Base-by-base conservation (phyloP, 164 flowering plant genomes). In the Cinnamomum micranthum region DNA sequence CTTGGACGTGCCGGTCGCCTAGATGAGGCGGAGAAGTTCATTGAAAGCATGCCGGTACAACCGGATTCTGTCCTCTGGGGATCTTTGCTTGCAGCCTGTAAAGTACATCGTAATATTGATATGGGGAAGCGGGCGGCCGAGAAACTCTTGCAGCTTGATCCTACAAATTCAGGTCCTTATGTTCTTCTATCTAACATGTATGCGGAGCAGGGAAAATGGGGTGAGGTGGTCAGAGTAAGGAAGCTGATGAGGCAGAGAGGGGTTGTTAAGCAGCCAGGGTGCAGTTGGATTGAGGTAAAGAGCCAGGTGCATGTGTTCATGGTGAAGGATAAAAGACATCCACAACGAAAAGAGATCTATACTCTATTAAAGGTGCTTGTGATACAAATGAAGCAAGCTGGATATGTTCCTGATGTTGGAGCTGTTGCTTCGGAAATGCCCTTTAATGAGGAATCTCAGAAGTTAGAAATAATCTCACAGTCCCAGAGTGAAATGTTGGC, bases 201-300 rank as follows among this genome's bases (percentile, higher is more conserved):
- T 20, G 79, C 82, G 0, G 82, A 80, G 41, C 35, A 65, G 67
- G 77, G 77, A 51, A 74, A 71, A 52, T 80, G 80, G 79, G 74
- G 65, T 9, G 79, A 76, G 55, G 82, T 60, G 50, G 64, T 10
- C 65, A 74, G 64, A 71, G 69, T 77, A 33, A 65, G 82, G 66
- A 77, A 76, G 28, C 27, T 80, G 75, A 80, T 80, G 82, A 77
- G 71, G 33, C 68, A 59, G 50, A 67, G 77, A 68, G 82, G 82
- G 67, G 75, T 81, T 47, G 77, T 81, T 35, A 78, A 79, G 81
- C 84, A 81, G 78, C 84, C 84, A 6, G 84, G 84, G 9, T 75
- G 81, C 64, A 79, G 84, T 73, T 79, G 84, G 84, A 74, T 79
- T 50, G 78, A 81, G 71, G 74, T 81, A 27, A 69, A 74, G 69